Base-by-base conservation (phyloP, 2,329 filamentous ascomycete genomes). In the Akanthomyces lecanii region DNA sequence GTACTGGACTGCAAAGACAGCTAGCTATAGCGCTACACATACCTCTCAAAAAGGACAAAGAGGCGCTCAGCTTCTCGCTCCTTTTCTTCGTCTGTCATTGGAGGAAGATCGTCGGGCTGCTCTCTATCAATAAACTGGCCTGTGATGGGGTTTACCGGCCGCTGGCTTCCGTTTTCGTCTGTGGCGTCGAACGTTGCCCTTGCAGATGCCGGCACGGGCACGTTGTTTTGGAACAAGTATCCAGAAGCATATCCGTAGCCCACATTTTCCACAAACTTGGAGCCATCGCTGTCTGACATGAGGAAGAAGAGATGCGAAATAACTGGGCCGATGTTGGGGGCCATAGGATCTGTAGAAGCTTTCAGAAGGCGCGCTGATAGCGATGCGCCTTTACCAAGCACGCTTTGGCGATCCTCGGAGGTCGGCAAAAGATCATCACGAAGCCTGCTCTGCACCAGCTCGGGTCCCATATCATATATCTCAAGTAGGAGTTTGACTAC, bases 211-310 rank as follows among this genome's bases (percentile, higher is more conserved):
- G 92, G 91, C 25, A 97, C 80, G 0, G 88, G 82, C 14, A 98
- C 86, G 62, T 95, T 91, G 66, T 94, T 90, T 66, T 90, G 89
- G 77, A 93, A 89, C 18, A 99, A 79, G 72, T 95, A 97, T 0
- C 95, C 95, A 0, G 92, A 91, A 0, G 95, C 95, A 71, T 91
- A 97, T 0, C 95, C 95, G 72, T 97, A 99, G 0, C 95, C 95
- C 14, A 99, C 91, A 68, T 97, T 97, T 58, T 90, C 83, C 0
- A 98, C 90, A 70, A 97, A 95, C 36, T 82, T 89, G 18, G 83
- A 84, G 0, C 93, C 85, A 69, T 97, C 88, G 69, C 88, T 90
- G 66, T 89, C 89, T 0, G 92, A 97, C 33, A 98, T 81, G 67
- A 96, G 90, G 72, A 96, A 99, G 65, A 97, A 84, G 28, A 99